A percentile compares a stretch with the other conserved stretches of the same genome.
Evolutionary conservation across 495 filamentous ascomycete species (phyloP).

Genomic region (Haplographium delicatum): DNA sequence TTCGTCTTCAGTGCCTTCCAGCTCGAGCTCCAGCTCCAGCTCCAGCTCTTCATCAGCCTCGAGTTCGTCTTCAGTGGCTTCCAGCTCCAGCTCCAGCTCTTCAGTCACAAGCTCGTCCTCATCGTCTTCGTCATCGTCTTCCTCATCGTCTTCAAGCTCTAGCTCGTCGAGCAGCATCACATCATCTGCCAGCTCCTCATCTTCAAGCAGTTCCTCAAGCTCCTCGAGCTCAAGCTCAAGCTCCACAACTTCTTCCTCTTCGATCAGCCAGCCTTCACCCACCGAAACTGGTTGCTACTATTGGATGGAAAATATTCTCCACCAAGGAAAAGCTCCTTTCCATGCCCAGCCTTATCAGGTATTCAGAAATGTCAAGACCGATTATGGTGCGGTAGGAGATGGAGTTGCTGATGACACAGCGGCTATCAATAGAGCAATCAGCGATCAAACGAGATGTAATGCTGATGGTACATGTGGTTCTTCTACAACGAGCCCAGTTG

Average conservation of each 20-base stretch:
- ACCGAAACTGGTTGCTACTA: conserved; percentile 4
- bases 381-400: conserved; percentile 50
- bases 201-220: not conserved
- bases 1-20: not conserved
- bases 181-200: not conserved
- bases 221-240: not conserved
- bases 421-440: conserved; percentile 61
- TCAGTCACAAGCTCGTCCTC: not conserved
- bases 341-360: conserved; percentile 13
- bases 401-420: conserved; percentile 63
- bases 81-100: not conserved
- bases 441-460: conserved; percentile 45
- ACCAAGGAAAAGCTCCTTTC: conserved; percentile 26
- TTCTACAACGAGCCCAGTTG: conserved; percentile 37
- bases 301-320: conserved; percentile 25
- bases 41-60: not conserved
- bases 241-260: not conserved
- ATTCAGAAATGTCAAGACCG: conserved; percentile 17
- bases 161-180: not conserved
- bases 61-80: not conserved
- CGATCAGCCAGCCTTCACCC: not conserved
- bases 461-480: conserved; percentile 25
- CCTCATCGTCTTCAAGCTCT: not conserved
- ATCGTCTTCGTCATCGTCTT: not conserved
- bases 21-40: not conserved